These are phyloP conservation scores for Yamadazyma sp. DNA, from an alignment of 805 yeast species.

Conservation along the genomic window DNA sequence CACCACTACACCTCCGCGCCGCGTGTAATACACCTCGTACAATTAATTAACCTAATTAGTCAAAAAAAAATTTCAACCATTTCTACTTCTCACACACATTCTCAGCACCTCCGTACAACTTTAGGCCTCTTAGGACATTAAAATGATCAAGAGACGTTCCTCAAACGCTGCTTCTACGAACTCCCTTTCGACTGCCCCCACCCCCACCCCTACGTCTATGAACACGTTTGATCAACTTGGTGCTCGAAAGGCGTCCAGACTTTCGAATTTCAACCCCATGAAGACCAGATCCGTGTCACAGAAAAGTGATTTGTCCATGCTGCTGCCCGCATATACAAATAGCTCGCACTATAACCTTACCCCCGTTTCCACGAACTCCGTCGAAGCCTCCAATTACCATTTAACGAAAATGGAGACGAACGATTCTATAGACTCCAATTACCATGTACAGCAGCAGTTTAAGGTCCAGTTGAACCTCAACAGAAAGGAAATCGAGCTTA, in stretches of 20 bases:
- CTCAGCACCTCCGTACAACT: slow-evolving; percentile 6
- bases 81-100: slow-evolving; percentile 6
- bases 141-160: slow-evolving; percentile 8
- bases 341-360: slow-evolving; percentile 14
- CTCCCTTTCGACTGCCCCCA: slow-evolving; percentile 2
- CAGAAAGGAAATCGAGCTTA: slow-evolving; percentile 42
- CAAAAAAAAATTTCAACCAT: slow-evolving; percentile 8
- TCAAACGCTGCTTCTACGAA: slow-evolving; percentile 2
- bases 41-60: slow-evolving; percentile 9
- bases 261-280: slow-evolving; percentile 18
- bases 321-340: too few species aligned
- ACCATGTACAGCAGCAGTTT: slow-evolving; percentile 16
- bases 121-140: background rate
- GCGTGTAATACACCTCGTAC: too few species aligned
- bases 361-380: slow-evolving; percentile 11
- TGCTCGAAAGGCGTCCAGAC: slow-evolving; percentile 15
- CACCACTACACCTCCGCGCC: too few species aligned
- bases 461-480: slow-evolving; percentile 22
- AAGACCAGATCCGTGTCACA: slow-evolving; percentile 9
- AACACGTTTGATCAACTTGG: slow-evolving; percentile 5
- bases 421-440: slow-evolving; percentile 23
- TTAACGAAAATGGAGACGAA: slow-evolving; percentile 26
- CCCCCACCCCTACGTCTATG: slow-evolving; percentile 5
- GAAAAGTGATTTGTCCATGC: too few species aligned
- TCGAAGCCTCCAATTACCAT: slow-evolving; percentile 19